Base-by-base conservation (phyloP, 1,284 basidiomycete genomes). In the Trichosporon asahii region DNA sequence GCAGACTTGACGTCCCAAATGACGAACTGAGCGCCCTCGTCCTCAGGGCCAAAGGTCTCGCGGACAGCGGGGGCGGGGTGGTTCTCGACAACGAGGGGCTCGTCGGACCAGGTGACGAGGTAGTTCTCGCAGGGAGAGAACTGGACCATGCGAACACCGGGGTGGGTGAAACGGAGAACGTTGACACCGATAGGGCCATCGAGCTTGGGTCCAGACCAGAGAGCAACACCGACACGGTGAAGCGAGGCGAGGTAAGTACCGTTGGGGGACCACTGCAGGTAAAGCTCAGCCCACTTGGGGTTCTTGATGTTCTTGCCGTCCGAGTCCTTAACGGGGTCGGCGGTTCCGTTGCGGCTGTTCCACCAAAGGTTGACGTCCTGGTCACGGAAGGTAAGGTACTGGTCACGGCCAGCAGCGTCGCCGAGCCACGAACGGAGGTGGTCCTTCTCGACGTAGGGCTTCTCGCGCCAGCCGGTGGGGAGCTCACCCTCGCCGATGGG, bases 101-200 rank as follows among this genome's bases (percentile, higher is more conserved):
- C 94, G 77, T 95, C 92, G 8, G 97, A 98, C 94, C 96, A 99
- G 55, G 97, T 99, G 77, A 98, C 93, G 75, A 99, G 86, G 85
- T 97, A 99, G 75, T 93, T 90, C 84, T 99, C 97, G 86, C 92
- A 93, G 5, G 97, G 95, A 31, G 95, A 98, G 84, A 99, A 99
- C 85, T 98, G 95, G 79, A 99, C 91, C 63, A 99, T 88, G 83
- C 95, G 94, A 77, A 96, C 95, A 71, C 96, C 88, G 11, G 95
- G 95, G 84, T 99, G 97, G 37, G 94, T 93, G 82, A 98, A 98
- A 71, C 94, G 92, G 57, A 82, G 75, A 29, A 80, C 76, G 73
- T 82, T 79, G 77, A 82, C 80, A 65, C 80, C 80, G 66, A 79
- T 78, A 18, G 78, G 72, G 35, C 80, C 80, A 68, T 82, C 80